Evolutionary conservation across 352 stramenopile species (phyloP).

Genomic region (Thalassiosira hispida): DNA sequence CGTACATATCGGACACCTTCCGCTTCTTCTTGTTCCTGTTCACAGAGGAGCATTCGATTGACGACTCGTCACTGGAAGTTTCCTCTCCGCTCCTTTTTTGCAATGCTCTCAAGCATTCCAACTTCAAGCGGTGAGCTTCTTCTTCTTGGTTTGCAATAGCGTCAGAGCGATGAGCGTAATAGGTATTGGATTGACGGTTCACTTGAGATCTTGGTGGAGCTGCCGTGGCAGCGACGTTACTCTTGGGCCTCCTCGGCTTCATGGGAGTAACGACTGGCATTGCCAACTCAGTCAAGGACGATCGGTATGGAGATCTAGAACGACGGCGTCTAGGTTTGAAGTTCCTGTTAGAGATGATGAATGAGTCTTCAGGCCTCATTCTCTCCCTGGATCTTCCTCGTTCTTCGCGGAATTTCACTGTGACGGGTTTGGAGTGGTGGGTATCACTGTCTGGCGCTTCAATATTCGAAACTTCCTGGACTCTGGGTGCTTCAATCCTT

Average conservation of each 20-base stretch:
- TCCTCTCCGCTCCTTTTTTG: constrained; percentile 14
- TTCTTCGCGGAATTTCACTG: constrained; percentile 4
- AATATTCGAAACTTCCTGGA: no score
- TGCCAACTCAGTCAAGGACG: neutral
- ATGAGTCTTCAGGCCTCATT: neutral
- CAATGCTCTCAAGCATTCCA: constrained; percentile 4
- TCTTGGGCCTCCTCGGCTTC: constrained; percentile 6
- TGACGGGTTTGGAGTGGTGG: neutral
- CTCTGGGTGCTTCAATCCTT: no score
- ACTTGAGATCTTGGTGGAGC: neutral
- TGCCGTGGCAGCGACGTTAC: neutral
- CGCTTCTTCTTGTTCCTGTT: constrained; percentile 19
- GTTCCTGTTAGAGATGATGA: constrained; percentile 16
- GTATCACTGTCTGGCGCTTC: neutral
- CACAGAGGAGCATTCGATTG: neutral
- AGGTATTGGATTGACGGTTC: neutral
- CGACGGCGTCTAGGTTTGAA: neutral
- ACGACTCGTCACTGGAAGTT: constrained; percentile 12
- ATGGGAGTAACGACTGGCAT: constrained; percentile 27
- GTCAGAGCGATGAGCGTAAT: neutral
- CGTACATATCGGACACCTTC: constrained; percentile 21
- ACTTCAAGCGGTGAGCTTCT: constrained; percentile 1
- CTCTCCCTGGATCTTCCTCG: neutral
- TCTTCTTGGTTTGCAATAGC: constrained; percentile 4
- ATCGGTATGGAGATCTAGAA: constrained; percentile 7